A percentile compares a stretch with the other conserved stretches of the same genome.
phyloP scores from a whole-genome alignment of 805 yeast genomes.

The Kluyveromyces lactis region DNA sequence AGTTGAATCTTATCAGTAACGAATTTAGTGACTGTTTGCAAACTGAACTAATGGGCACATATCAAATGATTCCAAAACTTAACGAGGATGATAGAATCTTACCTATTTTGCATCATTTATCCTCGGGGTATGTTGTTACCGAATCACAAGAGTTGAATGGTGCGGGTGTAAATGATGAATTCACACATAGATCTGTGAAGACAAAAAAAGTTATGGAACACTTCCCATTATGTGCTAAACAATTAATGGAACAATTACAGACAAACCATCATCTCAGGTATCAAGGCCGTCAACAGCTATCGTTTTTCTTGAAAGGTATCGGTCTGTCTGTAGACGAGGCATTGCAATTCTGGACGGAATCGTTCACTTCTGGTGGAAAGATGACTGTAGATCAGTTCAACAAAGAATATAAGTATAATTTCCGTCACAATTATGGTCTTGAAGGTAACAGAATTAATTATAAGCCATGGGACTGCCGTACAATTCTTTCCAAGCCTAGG shows the following conservation, averaged over 20 bases:
- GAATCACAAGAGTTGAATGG: conserved; percentile 37
- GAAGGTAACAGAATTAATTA: conserved; percentile 86
- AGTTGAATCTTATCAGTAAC: conserved; percentile 55
- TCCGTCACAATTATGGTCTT: conserved; percentile 83
- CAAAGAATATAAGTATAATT: conserved; percentile 82
- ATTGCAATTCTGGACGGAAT: conserved; percentile 69
- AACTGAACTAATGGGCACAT: conserved; percentile 52
- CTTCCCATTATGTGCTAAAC: conserved; percentile 76
- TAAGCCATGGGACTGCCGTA: conserved; percentile 77
- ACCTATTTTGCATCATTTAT: conserved; percentile 73
- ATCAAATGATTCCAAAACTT: conserved; percentile 69
- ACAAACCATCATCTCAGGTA: conserved; percentile 68
- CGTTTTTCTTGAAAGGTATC: conserved; percentile 78
- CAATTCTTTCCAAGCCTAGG: conserved; percentile 62
- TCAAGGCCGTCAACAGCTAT: conserved; percentile 77
- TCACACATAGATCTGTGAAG: conserved; percentile 56
- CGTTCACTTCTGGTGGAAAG: conserved; percentile 49
- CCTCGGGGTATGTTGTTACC: conserved; percentile 58
- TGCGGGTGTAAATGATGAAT: conserved; percentile 33
- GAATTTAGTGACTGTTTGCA: conserved; percentile 55
- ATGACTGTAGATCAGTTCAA: conserved; percentile 67
- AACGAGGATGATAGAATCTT: conserved; percentile 88
- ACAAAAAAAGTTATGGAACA: conserved; percentile 46
- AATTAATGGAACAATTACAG: conserved; percentile 54
- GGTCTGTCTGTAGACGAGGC: conserved; percentile 88